Percentiles rank a stretch among this genome's conserved stretches.
Conservation (phyloP, 2,329 filamentous ascomycete genomes). For the Fusarium proliferatum region DNA sequence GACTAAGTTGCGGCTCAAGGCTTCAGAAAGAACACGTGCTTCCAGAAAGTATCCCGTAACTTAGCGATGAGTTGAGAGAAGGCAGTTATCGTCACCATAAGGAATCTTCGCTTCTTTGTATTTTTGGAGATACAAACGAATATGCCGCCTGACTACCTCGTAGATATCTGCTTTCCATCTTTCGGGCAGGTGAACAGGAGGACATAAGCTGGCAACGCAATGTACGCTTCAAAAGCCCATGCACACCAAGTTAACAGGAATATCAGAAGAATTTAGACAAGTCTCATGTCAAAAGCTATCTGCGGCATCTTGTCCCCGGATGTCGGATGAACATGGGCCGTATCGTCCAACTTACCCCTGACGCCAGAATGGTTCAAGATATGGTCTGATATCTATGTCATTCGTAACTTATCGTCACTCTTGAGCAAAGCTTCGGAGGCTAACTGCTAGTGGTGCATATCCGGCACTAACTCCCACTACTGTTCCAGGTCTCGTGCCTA, state of each 20-base stretch:
- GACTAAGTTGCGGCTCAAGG: neutral
- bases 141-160: too few relatives aligned
- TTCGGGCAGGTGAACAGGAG: neutral
- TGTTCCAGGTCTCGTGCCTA: neutral
- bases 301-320: neutral
- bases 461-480: neutral
- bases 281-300: neutral
- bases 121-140: neutral
- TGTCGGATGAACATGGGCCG: neutral
- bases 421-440: neutral
- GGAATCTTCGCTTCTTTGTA: too few relatives aligned
- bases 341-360: neutral
- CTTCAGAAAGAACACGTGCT: neutral
- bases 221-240: neutral
- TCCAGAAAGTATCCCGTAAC: neutral
- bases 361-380: neutral
- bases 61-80: neutral
- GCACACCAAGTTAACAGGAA: too few relatives aligned
- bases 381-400: neutral
- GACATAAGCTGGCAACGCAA: neutral
- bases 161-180: neutral
- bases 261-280: too few relatives aligned
- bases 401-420: neutral
- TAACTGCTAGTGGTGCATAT: constrained; percentile 1
- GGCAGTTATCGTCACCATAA: neutral